Evolutionary conservation across 331 rosid species (phyloP).

Genomic region (Telfairia occidentalis): DNA sequence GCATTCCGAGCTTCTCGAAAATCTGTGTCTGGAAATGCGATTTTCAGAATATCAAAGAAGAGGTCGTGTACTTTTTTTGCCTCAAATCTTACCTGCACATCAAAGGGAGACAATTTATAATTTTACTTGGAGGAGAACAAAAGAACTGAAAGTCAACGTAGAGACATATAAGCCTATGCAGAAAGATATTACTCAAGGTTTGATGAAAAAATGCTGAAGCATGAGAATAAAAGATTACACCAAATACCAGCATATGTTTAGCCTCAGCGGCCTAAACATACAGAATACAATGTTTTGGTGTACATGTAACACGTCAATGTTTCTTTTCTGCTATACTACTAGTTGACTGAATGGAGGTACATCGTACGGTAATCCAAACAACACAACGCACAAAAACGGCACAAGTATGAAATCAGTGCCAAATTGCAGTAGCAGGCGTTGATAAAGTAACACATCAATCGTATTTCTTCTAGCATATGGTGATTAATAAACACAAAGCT

Average conservation of each 20-base stretch:
- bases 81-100: slow-evolving; percentile 79
- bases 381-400: neutral
- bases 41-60: slow-evolving; percentile 79
- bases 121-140: neutral
- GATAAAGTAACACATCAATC: neutral
- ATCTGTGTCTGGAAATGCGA: slow-evolving; percentile 83
- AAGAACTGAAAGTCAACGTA: neutral
- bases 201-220: neutral
- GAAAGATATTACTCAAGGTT: neutral
- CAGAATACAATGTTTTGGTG: neutral
- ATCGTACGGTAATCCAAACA: neutral
- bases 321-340: neutral
- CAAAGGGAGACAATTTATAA: slow-evolving; percentile 6
- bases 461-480: neutral
- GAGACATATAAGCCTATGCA: neutral
- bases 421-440: neutral
- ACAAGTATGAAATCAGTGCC: neutral
- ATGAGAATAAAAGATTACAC: neutral
- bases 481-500: neutral
- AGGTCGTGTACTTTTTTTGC: slow-evolving; percentile 97
- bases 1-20: slow-evolving; percentile 74
- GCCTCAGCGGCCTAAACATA: neutral
- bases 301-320: neutral
- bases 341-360: neutral
- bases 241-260: neutral